These are phyloP conservation scores for Amniculicola lignicola DNA, from an alignment of 495 filamentous ascomycete genomes.

Conservation along the genomic window DNA sequence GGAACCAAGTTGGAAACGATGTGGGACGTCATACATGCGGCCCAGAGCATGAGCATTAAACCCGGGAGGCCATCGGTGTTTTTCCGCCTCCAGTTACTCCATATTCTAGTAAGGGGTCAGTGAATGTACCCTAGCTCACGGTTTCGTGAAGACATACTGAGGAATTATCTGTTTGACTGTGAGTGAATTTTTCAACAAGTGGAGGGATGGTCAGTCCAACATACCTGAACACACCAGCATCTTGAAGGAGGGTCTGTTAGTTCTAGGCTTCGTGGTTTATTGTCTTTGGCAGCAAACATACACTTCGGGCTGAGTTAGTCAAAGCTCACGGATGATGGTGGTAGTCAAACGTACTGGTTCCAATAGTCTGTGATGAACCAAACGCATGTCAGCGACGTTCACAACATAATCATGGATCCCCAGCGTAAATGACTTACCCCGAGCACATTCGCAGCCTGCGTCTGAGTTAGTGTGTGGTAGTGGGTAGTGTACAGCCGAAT, in stretches of 20 bases:
- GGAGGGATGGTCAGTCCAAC: slow-evolving; percentile 6
- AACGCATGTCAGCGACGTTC: slow-evolving; percentile 5
- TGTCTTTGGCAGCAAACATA: too few relatives aligned
- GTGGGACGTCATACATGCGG: slow-evolving; percentile 49
- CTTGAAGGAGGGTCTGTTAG: slow-evolving; percentile 13
- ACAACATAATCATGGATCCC: not conserved
- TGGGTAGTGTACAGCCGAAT: not conserved
- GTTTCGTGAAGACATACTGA: slow-evolving; percentile 33
- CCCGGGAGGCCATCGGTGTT: slow-evolving; percentile 69
- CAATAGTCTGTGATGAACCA: slow-evolving; percentile 42
- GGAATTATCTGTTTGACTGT: slow-evolving; percentile 42
- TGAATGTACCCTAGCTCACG: slow-evolving; percentile 15
- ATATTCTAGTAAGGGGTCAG: slow-evolving; percentile 46
- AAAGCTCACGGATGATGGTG: too few relatives aligned
- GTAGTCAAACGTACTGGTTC: slow-evolving; percentile 46
- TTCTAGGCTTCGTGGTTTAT: too few relatives aligned
- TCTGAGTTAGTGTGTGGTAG: not conserved
- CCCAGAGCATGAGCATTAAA: slow-evolving; percentile 74
- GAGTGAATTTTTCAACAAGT: not conserved
- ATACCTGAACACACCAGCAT: slow-evolving; percentile 52
- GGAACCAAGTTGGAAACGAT: not conserved
- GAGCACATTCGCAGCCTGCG: slow-evolving; percentile 49
- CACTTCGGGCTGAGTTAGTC: too few relatives aligned
- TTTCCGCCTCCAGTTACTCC: slow-evolving; percentile 68
- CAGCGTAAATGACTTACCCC: slow-evolving; percentile 43